Evolutionary conservation across 2,329 filamentous ascomycete species (phyloP).

Genomic region (Ceratocystis albifundus): DNA sequence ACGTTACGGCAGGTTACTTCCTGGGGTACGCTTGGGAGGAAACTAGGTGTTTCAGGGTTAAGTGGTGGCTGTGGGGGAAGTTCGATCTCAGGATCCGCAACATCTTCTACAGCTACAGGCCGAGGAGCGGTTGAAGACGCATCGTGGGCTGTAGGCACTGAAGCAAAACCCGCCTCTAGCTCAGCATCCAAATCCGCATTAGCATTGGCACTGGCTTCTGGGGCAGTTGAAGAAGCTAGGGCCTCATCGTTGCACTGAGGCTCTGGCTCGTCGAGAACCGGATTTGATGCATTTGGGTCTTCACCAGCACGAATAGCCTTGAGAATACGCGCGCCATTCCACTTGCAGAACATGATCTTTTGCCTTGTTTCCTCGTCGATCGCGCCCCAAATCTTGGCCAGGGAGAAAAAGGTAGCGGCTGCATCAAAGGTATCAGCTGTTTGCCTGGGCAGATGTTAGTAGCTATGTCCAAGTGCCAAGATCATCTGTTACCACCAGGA

Average conservation of each 20-base stretch:
- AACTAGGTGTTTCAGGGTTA: neutral
- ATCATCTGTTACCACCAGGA: accelerated
- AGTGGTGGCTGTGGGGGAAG: slow-evolving; percentile 3
- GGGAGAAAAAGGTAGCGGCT: slow-evolving; percentile 80
- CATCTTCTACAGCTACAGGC: slow-evolving; percentile 16
- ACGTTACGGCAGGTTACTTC: slow-evolving; percentile 13
- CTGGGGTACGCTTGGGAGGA: slow-evolving; percentile 17
- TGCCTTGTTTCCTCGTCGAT: slow-evolving; percentile 63
- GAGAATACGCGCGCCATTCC: slow-evolving; percentile 80
- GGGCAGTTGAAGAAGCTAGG: neutral
- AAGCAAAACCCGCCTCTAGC: slow-evolving; percentile 27
- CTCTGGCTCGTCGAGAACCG: slow-evolving; percentile 41
- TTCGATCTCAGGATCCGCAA: slow-evolving; percentile 20
- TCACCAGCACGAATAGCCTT: slow-evolving; percentile 83
- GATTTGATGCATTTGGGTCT: slow-evolving; percentile 87
- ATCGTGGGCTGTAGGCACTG: slow-evolving; percentile 26
- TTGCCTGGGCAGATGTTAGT: slow-evolving; percentile 44
- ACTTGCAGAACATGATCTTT: slow-evolving; percentile 95
- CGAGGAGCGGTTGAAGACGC: neutral
- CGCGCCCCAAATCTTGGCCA: slow-evolving; percentile 71
- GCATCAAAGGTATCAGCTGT: slow-evolving; percentile 92
- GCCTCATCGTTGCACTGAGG: slow-evolving; percentile 27
- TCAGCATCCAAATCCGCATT: slow-evolving; percentile 24
- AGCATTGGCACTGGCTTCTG: slow-evolving; percentile 15
- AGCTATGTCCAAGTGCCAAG: neutral